phyloP scores from a whole-genome alignment of 2,329 filamentous ascomycete genomes.

The Penicillium brevicompactum region DNA sequence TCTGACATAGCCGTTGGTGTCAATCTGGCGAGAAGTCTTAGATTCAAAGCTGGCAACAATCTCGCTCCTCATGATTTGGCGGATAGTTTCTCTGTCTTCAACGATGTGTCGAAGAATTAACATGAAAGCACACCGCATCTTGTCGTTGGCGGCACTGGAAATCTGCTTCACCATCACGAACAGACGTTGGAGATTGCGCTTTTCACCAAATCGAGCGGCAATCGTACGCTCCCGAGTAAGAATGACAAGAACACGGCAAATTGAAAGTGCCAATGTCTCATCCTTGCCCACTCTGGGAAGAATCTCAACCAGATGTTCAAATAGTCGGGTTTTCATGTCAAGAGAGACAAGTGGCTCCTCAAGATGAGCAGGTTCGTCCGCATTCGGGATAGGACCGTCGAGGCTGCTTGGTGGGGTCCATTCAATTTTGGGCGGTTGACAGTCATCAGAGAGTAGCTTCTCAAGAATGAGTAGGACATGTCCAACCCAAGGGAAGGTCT shows the following conservation, averaged over 20 bases:
- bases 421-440: slow-evolving; percentile 71
- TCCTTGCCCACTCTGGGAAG: slow-evolving; percentile 87
- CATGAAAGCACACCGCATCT: slow-evolving; percentile 76
- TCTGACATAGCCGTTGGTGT: slow-evolving; percentile 73
- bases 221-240: slow-evolving; percentile 77
- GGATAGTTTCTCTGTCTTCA: slow-evolving; percentile 88
- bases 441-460: slow-evolving; percentile 84
- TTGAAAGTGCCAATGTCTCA: slow-evolving; percentile 77
- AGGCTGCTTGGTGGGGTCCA: slow-evolving; percentile 64
- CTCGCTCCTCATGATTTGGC: slow-evolving; percentile 88
- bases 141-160: slow-evolving; percentile 73
- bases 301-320: slow-evolving; percentile 78
- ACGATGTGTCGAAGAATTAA: slow-evolving; percentile 88
- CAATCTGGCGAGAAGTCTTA: slow-evolving; percentile 59
- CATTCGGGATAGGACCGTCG: slow-evolving; percentile 52
- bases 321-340: slow-evolving; percentile 69
- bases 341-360: slow-evolving; percentile 64
- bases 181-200: slow-evolving; percentile 82
- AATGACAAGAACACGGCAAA: slow-evolving; percentile 81
- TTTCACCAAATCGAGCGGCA: slow-evolving; percentile 77
- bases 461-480: slow-evolving; percentile 89
- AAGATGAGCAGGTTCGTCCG: slow-evolving; percentile 58
- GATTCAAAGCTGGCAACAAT: slow-evolving; percentile 76
- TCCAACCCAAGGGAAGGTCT: slow-evolving; percentile 88
- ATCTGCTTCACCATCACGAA: slow-evolving; percentile 97